Base-by-base conservation (phyloP, 2,329 filamentous ascomycete species). In the Monosporascus cannonballus region DNA sequence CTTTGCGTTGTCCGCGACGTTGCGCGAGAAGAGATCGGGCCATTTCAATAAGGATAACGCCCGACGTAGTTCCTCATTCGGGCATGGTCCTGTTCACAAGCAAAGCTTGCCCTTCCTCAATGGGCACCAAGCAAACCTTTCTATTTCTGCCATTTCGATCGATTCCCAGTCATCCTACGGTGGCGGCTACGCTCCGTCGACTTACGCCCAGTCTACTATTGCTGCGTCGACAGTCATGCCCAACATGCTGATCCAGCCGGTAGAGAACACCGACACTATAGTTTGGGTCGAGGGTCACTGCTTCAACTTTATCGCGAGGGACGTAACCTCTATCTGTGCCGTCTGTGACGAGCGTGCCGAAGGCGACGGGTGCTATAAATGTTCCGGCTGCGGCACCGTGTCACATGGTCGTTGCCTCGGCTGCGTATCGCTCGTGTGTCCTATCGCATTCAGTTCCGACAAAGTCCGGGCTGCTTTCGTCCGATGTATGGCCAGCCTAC, bases 21-120 rank as follows among this genome's bases (percentile, higher is more conserved):
- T 99, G 53, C 85, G 91, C 34, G 94, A 97, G 72, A 99, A 97
- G 75, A 84, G 93, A 49, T 97, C 94, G 3, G 92, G 89, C 1
- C 90, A 96, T 67, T 96, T 97, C 61, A 89, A 94, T 63, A 83
- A 87, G 20, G 52, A 71, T 57, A 74, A 79, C 59, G 87, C 87
- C n/a, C 83, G 92, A 54, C 84, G 93, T 59, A 96, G 92, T 73
- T 96, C 92, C n/a, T 96, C 92, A 1, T 95, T 96, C 70, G 65
- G 89, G 90, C 60, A 85, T 84, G 67, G 80, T 38, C 83, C 85
- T 1, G 71, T 86, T 20, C 81, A 89, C 59, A 79, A 87, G 42
- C 86, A 88, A 5, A 89, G 83, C 67, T 73, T 86, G 34, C 89
- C 91, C 4, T 91, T 93, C 71, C 76, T 90, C 15, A 83, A 81